These are phyloP conservation scores for Podila verticillata DNA, from an alignment of 192 early-diverging fungal genomes.

Conservation along the genomic window DNA sequence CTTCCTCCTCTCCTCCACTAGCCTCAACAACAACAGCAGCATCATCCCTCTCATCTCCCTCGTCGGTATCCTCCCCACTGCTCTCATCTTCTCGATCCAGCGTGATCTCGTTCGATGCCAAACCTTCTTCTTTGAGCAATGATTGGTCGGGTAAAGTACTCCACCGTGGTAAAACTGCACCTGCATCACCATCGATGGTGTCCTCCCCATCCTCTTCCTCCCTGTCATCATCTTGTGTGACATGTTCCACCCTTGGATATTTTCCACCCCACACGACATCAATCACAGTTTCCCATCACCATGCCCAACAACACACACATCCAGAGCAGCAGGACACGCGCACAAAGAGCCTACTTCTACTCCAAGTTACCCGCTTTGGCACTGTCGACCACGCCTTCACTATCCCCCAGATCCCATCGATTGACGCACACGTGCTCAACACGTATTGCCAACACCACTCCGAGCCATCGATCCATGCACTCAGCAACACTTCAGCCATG, in stretches of 20 bases:
- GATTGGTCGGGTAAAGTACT: slow-evolving; percentile 3
- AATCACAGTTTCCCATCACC: not conserved
- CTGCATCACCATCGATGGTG: not conserved
- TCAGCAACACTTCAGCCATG: slow-evolving; percentile 34
- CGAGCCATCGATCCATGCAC: not conserved
- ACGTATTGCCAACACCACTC: not conserved
- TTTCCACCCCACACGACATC: not conserved
- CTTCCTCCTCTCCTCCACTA: too few species aligned
- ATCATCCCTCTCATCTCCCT: slow-evolving; percentile 6
- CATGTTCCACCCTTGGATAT: too few species aligned
- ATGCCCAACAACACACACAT: not conserved
- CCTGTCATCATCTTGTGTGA: not conserved
- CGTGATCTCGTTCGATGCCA: not conserved
- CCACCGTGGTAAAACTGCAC: not conserved
- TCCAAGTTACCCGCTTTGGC: slow-evolving; percentile 42
- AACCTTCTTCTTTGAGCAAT: not conserved
- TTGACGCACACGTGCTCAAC: not conserved
- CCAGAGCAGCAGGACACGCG: not conserved
- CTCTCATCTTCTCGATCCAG: slow-evolving; percentile 2
- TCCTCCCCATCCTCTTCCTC: slow-evolving; percentile 1
- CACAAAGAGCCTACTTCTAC: slow-evolving; percentile 9
- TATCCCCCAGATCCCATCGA: slow-evolving; percentile 6
- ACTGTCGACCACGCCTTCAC: slow-evolving; percentile 35
- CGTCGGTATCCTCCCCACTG: not conserved
- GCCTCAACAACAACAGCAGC: slow-evolving; percentile 15